Base-by-base conservation (phyloP, 352 stramenopile species). In the Phytophthora sojae region DNA sequence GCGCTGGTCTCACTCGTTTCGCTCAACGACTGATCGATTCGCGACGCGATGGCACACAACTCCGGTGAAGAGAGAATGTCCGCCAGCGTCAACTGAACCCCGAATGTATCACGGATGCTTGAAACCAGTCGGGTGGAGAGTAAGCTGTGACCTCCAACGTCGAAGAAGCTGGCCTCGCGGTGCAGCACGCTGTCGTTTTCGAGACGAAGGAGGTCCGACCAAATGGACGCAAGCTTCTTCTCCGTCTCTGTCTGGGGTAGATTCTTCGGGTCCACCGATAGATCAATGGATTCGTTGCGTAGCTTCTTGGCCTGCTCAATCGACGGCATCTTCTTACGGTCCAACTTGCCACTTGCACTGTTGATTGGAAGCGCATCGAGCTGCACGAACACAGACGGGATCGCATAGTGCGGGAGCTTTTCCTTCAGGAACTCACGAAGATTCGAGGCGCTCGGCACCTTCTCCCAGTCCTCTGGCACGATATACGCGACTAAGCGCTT, bases 401-500 rank as follows among this genome's bases (percentile, higher is more conserved):
- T 92, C 2, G 88, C 88, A 60, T 96, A 97, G 66, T 94, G 86
- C 11, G 90, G 87, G 8, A 97, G 83, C 67, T 88, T 91, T 37
- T 84, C 76, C 60, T 89, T 90, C 32, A 96, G 57, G 52, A 91
- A 91, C 53, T 82, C 71, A 21, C 85, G 85, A 47, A 95, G 76
- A 54, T 79, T 89, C 42, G 78, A 82, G 19, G 83, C 82, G 39
- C 79, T 91, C 35, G 86, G 86, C 52, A 90, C 73, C 21, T 82
- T 82, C 52, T 91, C 79, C 83, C 81, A 92, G 42, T 86, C 82
- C 56, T 92, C 86, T 8, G 88, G 86, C 7, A 96, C 87, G 62
- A 98, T 92, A 73, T 98, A 98, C 0, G 93, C 94, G 26, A 98
- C 92, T 5, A 99, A 81, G 12, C 94, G 88, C 73, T 98, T 98